These are phyloP conservation scores for Puccinia polysora DNA, from an alignment of 1,284 basidiomycete genomes.

Conservation along the genomic window DNA sequence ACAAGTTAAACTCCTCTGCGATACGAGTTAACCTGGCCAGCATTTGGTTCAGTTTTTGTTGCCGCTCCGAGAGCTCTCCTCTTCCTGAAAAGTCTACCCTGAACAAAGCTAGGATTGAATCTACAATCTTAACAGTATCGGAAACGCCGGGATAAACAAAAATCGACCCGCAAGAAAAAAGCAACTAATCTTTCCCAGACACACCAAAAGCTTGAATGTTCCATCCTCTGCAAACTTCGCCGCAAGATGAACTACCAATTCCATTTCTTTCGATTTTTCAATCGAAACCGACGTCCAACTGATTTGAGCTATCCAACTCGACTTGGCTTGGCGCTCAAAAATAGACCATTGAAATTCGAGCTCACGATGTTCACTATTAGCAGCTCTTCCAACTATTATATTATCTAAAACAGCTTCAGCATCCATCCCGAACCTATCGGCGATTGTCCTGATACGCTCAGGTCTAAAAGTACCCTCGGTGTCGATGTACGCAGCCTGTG, in stretches of 20 bases:
- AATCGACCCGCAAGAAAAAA: too few species aligned
- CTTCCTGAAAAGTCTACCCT: slow-evolving; percentile 79
- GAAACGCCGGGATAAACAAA: neutral
- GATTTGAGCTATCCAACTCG: too few species aligned
- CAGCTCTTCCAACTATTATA: slow-evolving; percentile 60
- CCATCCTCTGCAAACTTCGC: slow-evolving; percentile 51
- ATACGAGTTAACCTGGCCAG: slow-evolving; percentile 81
- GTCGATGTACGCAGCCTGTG: slow-evolving; percentile 76
- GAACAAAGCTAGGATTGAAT: slow-evolving; percentile 93
- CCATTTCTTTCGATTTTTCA: slow-evolving; percentile 62
- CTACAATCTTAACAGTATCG: slow-evolving; percentile 63
- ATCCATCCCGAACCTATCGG: slow-evolving; percentile 83
- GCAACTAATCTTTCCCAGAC: slow-evolving; percentile 53
- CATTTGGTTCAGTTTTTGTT: slow-evolving; percentile 69
- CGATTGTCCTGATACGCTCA: slow-evolving; percentile 79
- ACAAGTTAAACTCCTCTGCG: slow-evolving; percentile 80
- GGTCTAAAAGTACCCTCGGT: slow-evolving; percentile 90
- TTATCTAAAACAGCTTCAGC: slow-evolving; percentile 79
- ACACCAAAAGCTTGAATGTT: slow-evolving; percentile 60
- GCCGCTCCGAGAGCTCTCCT: slow-evolving; percentile 84
- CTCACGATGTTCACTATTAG: slow-evolving; percentile 10
- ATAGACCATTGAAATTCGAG: neutral
- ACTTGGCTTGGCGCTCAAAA: too few species aligned
- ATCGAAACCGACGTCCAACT: neutral
- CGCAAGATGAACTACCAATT: slow-evolving; percentile 77